These are phyloP conservation scores for Saprolegnia diclina DNA, from an alignment of 352 stramenopile species.

Conservation along the genomic window DNA sequence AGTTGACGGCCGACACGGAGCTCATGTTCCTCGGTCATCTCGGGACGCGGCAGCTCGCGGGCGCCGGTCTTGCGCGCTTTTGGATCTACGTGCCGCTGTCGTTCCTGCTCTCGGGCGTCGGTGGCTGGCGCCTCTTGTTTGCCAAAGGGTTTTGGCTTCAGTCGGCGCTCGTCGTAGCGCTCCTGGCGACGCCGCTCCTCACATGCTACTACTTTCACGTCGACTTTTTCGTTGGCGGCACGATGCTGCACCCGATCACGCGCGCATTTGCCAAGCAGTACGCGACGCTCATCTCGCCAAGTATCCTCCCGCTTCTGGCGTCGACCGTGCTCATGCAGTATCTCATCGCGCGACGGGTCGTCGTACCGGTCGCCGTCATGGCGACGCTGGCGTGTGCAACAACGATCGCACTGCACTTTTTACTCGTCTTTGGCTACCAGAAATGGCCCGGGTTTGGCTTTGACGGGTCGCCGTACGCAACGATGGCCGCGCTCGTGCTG, in stretches of 20 bases:
- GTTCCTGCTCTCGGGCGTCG: neutral
- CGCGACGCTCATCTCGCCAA: neutral
- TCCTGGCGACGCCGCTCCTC: neutral
- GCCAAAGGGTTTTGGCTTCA: slow-evolving; percentile 8
- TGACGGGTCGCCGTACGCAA: slow-evolving; percentile 65
- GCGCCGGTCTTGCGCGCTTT: slow-evolving; percentile 1
- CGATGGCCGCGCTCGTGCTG: slow-evolving; percentile 31
- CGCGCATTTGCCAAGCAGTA: slow-evolving; percentile 1
- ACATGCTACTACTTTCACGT: slow-evolving; percentile 10
- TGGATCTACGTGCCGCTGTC: neutral
- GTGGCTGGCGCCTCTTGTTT: neutral
- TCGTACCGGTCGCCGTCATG: neutral
- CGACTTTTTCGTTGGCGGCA: neutral
- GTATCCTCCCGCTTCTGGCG: neutral
- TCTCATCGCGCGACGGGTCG: too few relatives aligned
- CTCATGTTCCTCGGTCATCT: slow-evolving; percentile 20
- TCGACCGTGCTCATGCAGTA: neutral
- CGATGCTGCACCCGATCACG: neutral
- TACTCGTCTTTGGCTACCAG: slow-evolving; percentile 28
- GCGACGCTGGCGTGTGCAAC: slow-evolving; percentile 7
- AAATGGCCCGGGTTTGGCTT: slow-evolving; percentile 59
- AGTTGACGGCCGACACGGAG: neutral
- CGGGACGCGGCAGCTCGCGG: slow-evolving; percentile 4
- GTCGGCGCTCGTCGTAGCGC: neutral
- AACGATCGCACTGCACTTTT: slow-evolving; percentile 5